Base-by-base conservation (phyloP, 805 yeast genomes). In the Metschnikowia henanensis region DNA sequence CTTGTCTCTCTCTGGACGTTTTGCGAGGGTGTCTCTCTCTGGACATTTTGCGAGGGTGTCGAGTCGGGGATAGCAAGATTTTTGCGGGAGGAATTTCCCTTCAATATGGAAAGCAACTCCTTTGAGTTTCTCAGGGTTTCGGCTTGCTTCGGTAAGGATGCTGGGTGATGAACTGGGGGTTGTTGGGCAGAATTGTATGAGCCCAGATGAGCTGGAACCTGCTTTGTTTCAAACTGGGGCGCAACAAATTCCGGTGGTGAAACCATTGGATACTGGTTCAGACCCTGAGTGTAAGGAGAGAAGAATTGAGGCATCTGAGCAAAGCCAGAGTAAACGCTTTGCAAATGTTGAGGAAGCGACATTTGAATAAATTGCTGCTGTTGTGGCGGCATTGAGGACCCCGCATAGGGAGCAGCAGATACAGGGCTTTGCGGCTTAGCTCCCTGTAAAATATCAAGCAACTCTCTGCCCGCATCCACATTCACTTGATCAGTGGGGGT, bases 401-500 rank as follows among this genome's bases (percentile, higher is more conserved):
- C 47, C 29, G 42, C 20, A 37, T 16, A 15, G 7, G 53, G 53
- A n/a, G 39, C 39, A 30, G 38, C 3, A 20, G 45, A 13, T 4
- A 18, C 4, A 16, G 46, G 35, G 8, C 8, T 18, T 20, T 30
- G 50, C 4, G 52, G 50, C 23, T 45, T 43, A 7, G 67, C 68
- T 12, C 70, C 68, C 48, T 70, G 75, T 47, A 86, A 69, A 60
- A 84, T 74, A 49, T 83, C 79, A 55, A 86, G 73, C 45, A 86
- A 62, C 41, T 84, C 92, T 71, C 92, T 81, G 26, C 94, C 94
- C 1, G 90, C 89, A 62, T 85, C 92, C 22, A 54, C 55, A 37
- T 61, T 60, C 30, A 47, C 58, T 62, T 60, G 45, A 43, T 61
- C 39, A 4, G 28, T 16, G 55, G 61, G 31, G 18, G 75, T 74